A percentile compares a stretch with the other conserved stretches of the same genome.
These are phyloP conservation scores for Orychophragmus violaceus DNA, from an alignment of 345 rosid species.

Conservation along the genomic window DNA sequence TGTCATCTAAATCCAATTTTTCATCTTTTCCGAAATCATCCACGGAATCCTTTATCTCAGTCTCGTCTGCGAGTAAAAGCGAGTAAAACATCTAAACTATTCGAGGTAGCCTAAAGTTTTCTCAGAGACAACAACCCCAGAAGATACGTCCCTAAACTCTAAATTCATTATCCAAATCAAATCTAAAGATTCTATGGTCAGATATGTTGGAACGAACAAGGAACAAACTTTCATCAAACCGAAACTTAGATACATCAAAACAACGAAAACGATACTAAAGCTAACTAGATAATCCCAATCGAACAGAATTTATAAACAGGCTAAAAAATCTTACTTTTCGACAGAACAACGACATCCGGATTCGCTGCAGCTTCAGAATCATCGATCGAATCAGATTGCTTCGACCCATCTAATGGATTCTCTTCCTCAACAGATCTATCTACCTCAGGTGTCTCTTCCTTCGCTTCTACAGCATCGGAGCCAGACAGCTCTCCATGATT, in stretches of 20 bases:
- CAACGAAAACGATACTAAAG: too few species aligned
- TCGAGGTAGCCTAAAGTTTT: constrained; percentile 31
- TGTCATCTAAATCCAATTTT: constrained; percentile 71
- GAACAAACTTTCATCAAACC: neutral
- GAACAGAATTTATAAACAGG: too few species aligned
- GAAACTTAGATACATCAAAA: too few species aligned
- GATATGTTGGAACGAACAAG: neutral
- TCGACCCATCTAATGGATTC: constrained; percentile 9
- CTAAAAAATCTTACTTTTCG: constrained; percentile 54
- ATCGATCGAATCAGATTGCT: constrained; percentile 10
- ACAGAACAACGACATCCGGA: constrained; percentile 7
- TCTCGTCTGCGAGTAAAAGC: constrained; percentile 60
- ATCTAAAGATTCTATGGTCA: neutral
- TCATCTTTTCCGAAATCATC: constrained; percentile 74
- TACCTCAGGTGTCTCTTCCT: constrained; percentile 25
- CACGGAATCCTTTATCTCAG: constrained; percentile 49
- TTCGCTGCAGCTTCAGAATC: constrained; percentile 28
- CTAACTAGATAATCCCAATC: too few species aligned
- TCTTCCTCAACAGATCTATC: constrained; percentile 27
- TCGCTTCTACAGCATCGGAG: constrained; percentile 25
- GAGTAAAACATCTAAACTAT: constrained; percentile 40
- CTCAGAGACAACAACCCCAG: too few species aligned
- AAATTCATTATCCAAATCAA: neutral
- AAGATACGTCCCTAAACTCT: neutral
- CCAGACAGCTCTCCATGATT: constrained; percentile 28